Evolutionary conservation across 2,329 filamentous ascomycete genomes (phyloP), one percentile per base, ranked within the genome.

Genomic region (Ascochyta viciae-villosae): DNA sequence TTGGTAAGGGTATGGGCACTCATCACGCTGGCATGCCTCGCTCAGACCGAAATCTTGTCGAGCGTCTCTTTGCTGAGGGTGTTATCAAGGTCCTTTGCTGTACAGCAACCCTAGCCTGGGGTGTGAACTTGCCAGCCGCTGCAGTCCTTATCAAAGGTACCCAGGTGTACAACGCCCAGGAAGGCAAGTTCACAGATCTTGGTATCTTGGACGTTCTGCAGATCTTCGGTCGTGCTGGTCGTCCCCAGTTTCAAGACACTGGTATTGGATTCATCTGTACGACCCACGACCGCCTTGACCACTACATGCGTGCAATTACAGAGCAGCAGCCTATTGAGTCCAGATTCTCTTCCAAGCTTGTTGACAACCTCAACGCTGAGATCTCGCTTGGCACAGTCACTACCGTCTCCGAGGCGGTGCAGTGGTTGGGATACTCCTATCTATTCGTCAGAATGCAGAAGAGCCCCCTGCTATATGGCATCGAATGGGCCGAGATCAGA

Each of bases 191-290:
- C 66, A 89, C 97, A 19, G 95, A 99, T 71, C 83, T 99, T 5
- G 94, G 95, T 3, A 99, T 99, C 63, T 83, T 99, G 2, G 95
- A 99, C 74, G 95, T 99, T 15, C 82, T 99, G 51, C 95, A 99
- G 74, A 99, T 99, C 57, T 99, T 99, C 71, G 95, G 95, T 81
- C 93, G 95, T 83, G 96, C 95, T 57, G 95, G 95, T 81, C 90
- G 95, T 74, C 95, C 96, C 37, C 95, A 99, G 72, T 99, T 97
- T 66, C 93, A 98, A 72, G 95, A 98, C 70, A 95, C 90, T 33
- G 95, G 95, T 81, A 96, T 98, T 65, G 96, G 96, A 61, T 97
- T 97, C 82, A 99, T 99, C 63, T 96, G 92, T 69, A 99, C 96
- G 0, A 96, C 92, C 0, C 89, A 93, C n/a, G 93, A 97, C 75